Evolutionary conservation across 139 green algal genomes (phyloP), one percentile per base, ranked within the genome.

Genomic region (Helicosporidium sp.): DNA sequence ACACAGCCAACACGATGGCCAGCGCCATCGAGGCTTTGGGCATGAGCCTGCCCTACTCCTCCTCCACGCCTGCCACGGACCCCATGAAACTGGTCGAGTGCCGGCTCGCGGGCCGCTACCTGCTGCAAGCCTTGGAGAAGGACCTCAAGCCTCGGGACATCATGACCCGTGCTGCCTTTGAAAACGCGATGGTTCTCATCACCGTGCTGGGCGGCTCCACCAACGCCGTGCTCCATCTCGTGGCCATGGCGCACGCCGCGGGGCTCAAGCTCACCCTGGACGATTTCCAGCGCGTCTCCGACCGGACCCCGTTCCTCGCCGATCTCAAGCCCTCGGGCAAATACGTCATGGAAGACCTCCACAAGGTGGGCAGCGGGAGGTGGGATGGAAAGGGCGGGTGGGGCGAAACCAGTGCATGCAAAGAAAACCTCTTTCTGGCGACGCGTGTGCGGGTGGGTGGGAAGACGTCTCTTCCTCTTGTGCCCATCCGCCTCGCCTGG

Each of bases 1-100:
- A 96, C 78, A 98, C 89, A 23, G 89, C 89, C 59, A 98, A 98
- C 75, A 98, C 89, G 27, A 98, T 97, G 89, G 78, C 89, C 16
- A 78, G 49, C n/a, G 75, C 76, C 40, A 93, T 95, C 33, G 88
- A 97, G 74, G 80, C 89, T 0, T 52, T 98, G 48, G 89, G 89
- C 61, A 96, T 98, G 83, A 73, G 64, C 1, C 69, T 98, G 64
- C 89, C 89, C 3, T 95, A 94, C 69, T 80, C 55, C 51, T 87
- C 69, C 44, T 87, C 69, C 55, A 91, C 86, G 47, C 89, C 88
- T 1, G 88, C 88, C 7, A 80, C 90, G 55, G 88, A 97, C 64
- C 76, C 79, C 0, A 65, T 95, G 20, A 97, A 97, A 73, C 49
- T 54, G 33, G 65, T 95, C 39, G 88, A 97, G 69, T 97, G 88